Base-by-base conservation (phyloP, 148 eudicot genomes). In the Chenopodium berlandieri region DNA sequence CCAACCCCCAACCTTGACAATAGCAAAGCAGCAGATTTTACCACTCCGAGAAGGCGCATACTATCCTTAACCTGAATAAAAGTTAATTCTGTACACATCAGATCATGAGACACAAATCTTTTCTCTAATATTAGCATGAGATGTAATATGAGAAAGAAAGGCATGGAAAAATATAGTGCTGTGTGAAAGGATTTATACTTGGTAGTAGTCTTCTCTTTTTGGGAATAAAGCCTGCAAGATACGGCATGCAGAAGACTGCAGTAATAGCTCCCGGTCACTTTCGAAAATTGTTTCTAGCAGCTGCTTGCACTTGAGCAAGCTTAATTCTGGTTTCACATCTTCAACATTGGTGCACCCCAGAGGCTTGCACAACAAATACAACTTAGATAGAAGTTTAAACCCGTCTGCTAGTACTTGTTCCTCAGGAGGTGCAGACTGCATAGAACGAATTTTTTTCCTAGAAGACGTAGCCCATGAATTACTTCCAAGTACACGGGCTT, bases 371-470 rank as follows among this genome's bases (percentile, higher is more conserved):
- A 90, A 79, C 44, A 87, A 67, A 86, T 94, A 94, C 65, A 92
- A 79, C 86, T 89, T 87, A 22, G 98, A 94, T 63, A 97, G 84
- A 82, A 97, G 91, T 85, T 91, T 97, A 71, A 97, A 97, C 63
- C 98, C 97, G 87, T 94, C 97, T 83, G 94, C 96, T 65, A 94
- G 86, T 79, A 94, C 96, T 82, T 94, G 94, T 89, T 94, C 99
- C 86, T 93, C 90, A 34, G 90, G 77, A 71, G 99, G 85, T 64
- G 94, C 90, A 84, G 95, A 84, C 82, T 91, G 99, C 68, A 84
- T 76, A 44, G 89, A 71, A 76, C 87, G 81, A 74, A 82, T 76
- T 86, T 91, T 97, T 75, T 89, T 95, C 86, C 91, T 88, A 66
- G 97, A 89, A 60, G 92, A 86, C 37, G 91, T 82, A 81, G 88